Evolutionary conservation across 768 basidiomycete genomes (phyloP).

Genomic region (Termitomyces sp.): DNA sequence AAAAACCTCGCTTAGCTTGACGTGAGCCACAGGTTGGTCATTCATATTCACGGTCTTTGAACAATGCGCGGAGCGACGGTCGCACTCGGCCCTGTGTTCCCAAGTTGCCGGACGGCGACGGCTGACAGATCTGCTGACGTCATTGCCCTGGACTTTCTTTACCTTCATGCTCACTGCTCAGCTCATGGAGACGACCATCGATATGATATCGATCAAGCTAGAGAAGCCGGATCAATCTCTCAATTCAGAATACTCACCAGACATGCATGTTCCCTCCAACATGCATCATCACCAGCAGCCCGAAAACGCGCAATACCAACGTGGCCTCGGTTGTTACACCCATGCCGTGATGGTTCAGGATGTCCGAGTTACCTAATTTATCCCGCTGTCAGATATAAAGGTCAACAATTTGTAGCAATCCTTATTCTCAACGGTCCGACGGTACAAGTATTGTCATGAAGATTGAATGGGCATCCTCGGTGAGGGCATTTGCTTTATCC

Average conservation of each 20-base stretch:
- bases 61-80: neutral
- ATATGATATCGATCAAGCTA: neutral
- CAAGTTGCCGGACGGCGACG: constrained; percentile 1
- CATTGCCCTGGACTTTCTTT: neutral
- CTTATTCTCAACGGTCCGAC: constrained; percentile 5
- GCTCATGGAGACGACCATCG: neutral
- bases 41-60: neutral
- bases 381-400: constrained; percentile 7
- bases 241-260: neutral
- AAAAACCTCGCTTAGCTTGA: neutral
- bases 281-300: neutral
- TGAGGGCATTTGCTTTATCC: constrained; percentile 24
- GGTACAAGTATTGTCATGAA: constrained; percentile 29
- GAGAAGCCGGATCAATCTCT: neutral
- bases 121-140: neutral
- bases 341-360: constrained; percentile 5
- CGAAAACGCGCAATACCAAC: neutral
- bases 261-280: neutral
- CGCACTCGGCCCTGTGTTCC: constrained; percentile 3
- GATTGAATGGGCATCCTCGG: constrained; percentile 49
- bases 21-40: neutral
- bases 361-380: constrained; percentile 14
- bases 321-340: neutral
- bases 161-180: too few relatives aligned
- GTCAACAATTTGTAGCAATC: neutral